Percentiles rank a stretch among this genome's conserved stretches.
These are phyloP conservation scores for Angophora floribunda DNA, from an alignment of 345 rosid genomes.

Conservation along the genomic window DNA sequence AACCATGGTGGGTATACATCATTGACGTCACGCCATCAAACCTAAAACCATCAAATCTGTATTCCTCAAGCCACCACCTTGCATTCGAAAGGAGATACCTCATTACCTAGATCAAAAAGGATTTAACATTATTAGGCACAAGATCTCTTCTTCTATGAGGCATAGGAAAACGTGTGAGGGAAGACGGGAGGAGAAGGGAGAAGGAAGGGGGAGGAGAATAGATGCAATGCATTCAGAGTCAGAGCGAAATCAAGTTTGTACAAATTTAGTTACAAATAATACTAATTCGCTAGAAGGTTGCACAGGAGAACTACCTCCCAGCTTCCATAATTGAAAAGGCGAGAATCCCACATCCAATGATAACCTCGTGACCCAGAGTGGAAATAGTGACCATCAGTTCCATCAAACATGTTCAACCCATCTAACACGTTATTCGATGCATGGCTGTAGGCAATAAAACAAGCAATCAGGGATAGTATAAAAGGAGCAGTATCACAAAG, in stretches of 20 bases:
- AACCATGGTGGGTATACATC: constrained; percentile 98
- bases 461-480: neutral
- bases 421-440: constrained; percentile 87
- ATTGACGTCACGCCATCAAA: constrained; percentile 98
- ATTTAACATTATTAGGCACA: neutral
- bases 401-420: constrained; percentile 95
- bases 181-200: neutral
- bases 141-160: neutral
- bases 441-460: constrained; percentile 45
- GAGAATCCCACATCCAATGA: constrained; percentile 99
- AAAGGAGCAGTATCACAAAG: neutral
- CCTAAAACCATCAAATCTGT: constrained; percentile 91
- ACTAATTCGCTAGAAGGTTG: neutral
- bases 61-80: constrained; percentile 99
- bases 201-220: neutral
- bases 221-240: neutral
- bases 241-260: neutral
- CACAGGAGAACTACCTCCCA: constrained; percentile 70
- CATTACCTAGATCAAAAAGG: constrained; percentile 45
- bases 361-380: constrained; percentile 81
- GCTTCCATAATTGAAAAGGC: constrained; percentile 93
- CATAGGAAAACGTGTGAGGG: neutral
- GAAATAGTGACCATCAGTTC: constrained; percentile 87
- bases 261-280: neutral
- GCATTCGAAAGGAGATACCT: constrained; percentile 92